Conservation (phyloP, 768 basidiomycete genomes). For the Tylopilus felleus region DNA sequence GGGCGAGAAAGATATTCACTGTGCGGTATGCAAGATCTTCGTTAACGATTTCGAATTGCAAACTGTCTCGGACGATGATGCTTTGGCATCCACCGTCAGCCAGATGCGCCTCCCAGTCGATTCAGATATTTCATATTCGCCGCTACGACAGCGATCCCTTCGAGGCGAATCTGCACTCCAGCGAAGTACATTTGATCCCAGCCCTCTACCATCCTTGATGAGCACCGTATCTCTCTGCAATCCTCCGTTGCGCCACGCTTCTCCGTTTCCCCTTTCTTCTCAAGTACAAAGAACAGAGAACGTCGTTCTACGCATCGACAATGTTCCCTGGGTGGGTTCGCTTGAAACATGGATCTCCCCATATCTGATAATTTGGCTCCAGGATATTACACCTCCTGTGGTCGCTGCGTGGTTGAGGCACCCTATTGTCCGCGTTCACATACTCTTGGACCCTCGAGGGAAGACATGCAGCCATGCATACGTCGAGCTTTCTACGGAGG, state of each 20-base stretch:
- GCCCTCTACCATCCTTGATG: slow-evolving; percentile 31
- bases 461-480: slow-evolving; percentile 86
- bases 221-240: slow-evolving; percentile 31
- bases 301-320: slow-evolving; percentile 78
- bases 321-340: slow-evolving; percentile 77
- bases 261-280: slow-evolving; percentile 11
- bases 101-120: slow-evolving; percentile 10
- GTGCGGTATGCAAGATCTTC: slow-evolving; percentile 69
- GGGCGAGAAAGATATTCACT: slow-evolving; percentile 85
- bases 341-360: not conserved
- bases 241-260: slow-evolving; percentile 16
- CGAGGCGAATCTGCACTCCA: slow-evolving; percentile 27
- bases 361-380: slow-evolving; percentile 8
- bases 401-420: slow-evolving; percentile 69
- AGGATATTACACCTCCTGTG: slow-evolving; percentile 83
- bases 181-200: slow-evolving; percentile 26
- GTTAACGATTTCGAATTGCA: slow-evolving; percentile 67
- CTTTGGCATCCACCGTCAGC: slow-evolving; percentile 12
- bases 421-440: slow-evolving; percentile 61
- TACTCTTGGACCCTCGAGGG: slow-evolving; percentile 75
- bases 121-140: slow-evolving; percentile 17
- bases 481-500: slow-evolving; percentile 64
- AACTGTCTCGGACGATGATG: slow-evolving; percentile 26
- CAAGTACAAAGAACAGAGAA: slow-evolving; percentile 33
- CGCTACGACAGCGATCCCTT: slow-evolving; percentile 24